Evolutionary conservation across 345 rosid species (phyloP).

Genomic region (Eucalyptus curtisii): DNA sequence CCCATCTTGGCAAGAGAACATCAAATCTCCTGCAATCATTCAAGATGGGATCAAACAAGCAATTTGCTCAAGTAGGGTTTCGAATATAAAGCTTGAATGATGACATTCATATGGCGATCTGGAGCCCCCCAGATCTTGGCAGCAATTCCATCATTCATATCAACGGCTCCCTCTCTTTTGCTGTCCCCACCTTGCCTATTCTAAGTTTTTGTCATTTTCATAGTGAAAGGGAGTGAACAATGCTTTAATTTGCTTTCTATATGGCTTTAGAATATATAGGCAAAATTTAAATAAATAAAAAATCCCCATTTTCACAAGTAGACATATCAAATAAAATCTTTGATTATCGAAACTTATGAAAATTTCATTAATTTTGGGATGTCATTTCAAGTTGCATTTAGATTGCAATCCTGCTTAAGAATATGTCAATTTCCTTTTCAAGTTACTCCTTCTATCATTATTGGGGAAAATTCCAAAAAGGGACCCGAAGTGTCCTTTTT

Average conservation of each 20-base stretch:
- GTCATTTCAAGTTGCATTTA: neutral
- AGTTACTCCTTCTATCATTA: neutral
- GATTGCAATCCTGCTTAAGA: rapidly evolving
- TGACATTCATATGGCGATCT: neutral
- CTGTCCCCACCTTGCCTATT: neutral
- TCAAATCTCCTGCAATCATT: neutral
- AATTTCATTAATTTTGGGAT: neutral
- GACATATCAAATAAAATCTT: neutral
- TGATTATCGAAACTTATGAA: neutral
- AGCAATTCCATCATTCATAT: neutral
- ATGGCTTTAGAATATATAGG: neutral
- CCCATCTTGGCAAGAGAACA: neutral
- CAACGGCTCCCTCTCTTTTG: neutral
- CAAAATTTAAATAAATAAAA: neutral
- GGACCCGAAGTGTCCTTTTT: rapidly evolving
- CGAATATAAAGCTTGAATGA: neutral
- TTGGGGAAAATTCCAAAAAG: too few species aligned
- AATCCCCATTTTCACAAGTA: rapidly evolving
- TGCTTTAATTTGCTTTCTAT: neutral
- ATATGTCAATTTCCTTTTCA: rapidly evolving
- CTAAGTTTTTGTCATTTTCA: neutral
- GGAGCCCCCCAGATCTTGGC: neutral
- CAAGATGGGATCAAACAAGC: neutral
- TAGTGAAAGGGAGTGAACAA: neutral
- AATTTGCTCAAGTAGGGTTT: neutral